Conservation (phyloP, 140 eudicot species). For the Erigeron philadelphicus region DNA sequence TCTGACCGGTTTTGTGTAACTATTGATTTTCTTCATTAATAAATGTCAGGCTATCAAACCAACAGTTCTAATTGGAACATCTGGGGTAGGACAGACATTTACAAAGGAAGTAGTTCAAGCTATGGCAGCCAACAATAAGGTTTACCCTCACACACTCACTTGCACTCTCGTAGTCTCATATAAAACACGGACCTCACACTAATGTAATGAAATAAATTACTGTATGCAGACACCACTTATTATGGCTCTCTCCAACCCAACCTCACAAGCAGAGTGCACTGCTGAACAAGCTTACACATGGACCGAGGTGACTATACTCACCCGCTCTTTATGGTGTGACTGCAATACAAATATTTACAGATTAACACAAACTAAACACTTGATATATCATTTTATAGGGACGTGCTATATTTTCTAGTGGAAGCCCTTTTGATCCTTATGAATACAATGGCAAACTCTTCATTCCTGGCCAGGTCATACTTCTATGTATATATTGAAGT, state of each 20-base stretch:
- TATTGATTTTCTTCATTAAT: background rate
- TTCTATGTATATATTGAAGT: background rate
- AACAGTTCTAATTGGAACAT: constrained; percentile 75
- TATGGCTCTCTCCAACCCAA: constrained; percentile 93
- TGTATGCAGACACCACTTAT: constrained; percentile 78
- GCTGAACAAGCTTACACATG: constrained; percentile 96
- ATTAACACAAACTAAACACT: constrained; percentile 15
- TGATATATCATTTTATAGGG: constrained; percentile 38
- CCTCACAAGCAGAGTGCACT: constrained; percentile 95
- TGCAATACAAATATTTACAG: constrained; percentile 3
- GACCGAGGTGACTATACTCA: constrained; percentile 52
- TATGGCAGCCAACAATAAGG: constrained; percentile 73
- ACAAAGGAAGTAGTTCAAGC: constrained; percentile 82
- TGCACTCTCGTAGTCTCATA: background rate
- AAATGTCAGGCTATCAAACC: constrained; percentile 69
- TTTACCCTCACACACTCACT: constrained; percentile 10
- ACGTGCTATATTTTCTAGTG: constrained; percentile 87
- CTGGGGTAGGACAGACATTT: constrained; percentile 79
- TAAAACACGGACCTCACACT: background rate
- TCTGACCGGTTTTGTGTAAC: constrained; percentile 8
- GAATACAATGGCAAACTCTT: constrained; percentile 61
- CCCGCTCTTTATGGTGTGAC: background rate
- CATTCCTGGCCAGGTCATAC: constrained; percentile 88
- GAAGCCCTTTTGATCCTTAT: constrained; percentile 90
- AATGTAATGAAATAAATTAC: background rate